A percentile compares a stretch with the other conserved stretches of the same genome.
Evolutionary conservation across 2,329 filamentous ascomycete species (phyloP).

Genomic region (Aureobasidium lini): DNA sequence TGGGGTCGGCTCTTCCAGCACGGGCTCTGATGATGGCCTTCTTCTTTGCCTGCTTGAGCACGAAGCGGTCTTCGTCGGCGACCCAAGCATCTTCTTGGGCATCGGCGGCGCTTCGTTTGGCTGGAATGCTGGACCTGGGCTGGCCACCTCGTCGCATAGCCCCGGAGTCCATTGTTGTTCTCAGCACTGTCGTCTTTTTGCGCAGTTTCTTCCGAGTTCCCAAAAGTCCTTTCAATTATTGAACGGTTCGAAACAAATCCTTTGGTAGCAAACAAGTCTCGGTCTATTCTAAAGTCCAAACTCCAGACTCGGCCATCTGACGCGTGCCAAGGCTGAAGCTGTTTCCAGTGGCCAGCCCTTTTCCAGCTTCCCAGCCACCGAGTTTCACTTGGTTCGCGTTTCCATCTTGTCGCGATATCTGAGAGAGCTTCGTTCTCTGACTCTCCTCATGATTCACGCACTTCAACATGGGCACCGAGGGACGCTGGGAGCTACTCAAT

Average conservation of each 20-base stretch:
- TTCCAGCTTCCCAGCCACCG: background rate
- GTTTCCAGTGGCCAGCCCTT: background rate
- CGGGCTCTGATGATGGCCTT: constrained; percentile 93
- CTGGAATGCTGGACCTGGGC: constrained; percentile 28
- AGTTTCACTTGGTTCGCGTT: background rate
- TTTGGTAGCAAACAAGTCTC: constrained; percentile 1
- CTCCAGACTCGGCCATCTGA: background rate
- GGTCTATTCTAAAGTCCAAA: background rate
- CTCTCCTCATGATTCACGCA: constrained; percentile 30
- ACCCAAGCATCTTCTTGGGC: constrained; percentile 60
- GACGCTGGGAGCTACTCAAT: constrained; percentile 1
- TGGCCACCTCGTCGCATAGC: constrained; percentile 17
- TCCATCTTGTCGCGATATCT: background rate
- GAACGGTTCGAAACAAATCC: background rate
- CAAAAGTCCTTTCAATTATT: background rate
- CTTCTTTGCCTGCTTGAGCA: constrained; percentile 94
- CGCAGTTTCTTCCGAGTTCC: no score
- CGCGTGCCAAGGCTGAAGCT: constrained; percentile 5
- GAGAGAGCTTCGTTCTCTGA: background rate
- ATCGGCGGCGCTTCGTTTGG: constrained; percentile 37
- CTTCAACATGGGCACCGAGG: constrained; percentile 7
- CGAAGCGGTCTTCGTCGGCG: constrained; percentile 90
- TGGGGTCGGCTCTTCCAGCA: constrained; percentile 81
- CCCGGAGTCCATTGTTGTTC: background rate
- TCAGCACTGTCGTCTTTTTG: no score